Conservation (phyloP, 2,329 filamentous ascomycete genomes). For the Pseudogymnoascus sp. region DNA sequence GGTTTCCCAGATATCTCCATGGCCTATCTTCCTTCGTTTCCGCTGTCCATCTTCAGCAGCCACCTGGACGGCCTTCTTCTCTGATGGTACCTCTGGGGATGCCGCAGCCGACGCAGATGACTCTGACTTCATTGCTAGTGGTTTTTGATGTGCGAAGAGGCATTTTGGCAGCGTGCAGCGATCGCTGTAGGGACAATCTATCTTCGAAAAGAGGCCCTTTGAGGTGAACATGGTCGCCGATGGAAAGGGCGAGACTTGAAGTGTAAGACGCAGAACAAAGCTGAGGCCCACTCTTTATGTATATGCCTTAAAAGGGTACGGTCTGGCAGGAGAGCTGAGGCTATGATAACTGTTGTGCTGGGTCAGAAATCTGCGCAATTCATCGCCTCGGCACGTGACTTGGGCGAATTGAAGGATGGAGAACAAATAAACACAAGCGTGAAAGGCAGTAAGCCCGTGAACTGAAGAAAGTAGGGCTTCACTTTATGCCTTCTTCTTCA, state of each 20-base stretch:
- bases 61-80: not conserved
- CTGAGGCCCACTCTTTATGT: not conserved
- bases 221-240: slow-evolving; percentile 26
- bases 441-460: not conserved
- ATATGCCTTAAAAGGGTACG: not conserved
- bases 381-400: not conserved
- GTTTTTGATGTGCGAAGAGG: slow-evolving; percentile 25
- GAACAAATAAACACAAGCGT: not conserved
- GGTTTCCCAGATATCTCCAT: slow-evolving; percentile 7
- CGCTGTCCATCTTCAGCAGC: slow-evolving; percentile 27
- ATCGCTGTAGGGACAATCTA: slow-evolving; percentile 26
- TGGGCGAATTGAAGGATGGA: not conserved
- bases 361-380: slow-evolving; percentile 5
- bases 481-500: not conserved
- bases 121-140: not conserved
- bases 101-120: not conserved
- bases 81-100: not conserved
- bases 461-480: not conserved
- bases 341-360: not conserved
- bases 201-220: slow-evolving; percentile 26
- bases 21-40: slow-evolving; percentile 28
- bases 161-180: slow-evolving; percentile 28
- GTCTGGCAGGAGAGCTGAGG: not conserved
- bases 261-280: not conserved
- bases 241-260: not conserved